These are phyloP conservation scores for Letharia columbiana DNA, from an alignment of 495 filamentous ascomycete species.

Conservation along the genomic window DNA sequence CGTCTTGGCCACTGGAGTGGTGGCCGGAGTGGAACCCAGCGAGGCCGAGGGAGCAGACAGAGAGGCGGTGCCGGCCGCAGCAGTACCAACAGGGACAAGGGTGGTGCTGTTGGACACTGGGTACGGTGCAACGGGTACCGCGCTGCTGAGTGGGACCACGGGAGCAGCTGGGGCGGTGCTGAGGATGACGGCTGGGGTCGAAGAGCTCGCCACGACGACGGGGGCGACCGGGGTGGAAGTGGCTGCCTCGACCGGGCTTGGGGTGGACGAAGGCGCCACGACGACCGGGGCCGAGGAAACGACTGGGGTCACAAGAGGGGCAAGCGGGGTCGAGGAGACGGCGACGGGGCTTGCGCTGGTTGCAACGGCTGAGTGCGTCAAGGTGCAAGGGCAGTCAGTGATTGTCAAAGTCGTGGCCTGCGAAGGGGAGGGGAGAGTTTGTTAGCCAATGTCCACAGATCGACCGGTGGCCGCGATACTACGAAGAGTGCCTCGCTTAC, in stretches of 20 bases:
- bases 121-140: conserved; percentile 4
- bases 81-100: conserved; percentile 16
- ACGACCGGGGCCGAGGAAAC: too few species aligned
- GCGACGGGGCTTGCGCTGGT: conserved; percentile 11
- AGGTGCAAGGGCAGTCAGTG: conserved; percentile 33
- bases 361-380: conserved; percentile 24
- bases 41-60: conserved; percentile 14
- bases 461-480: background rate
- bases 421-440: background rate
- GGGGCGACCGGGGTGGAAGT: conserved; percentile 18
- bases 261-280: background rate
- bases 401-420: conserved; percentile 33
- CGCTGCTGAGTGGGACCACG: conserved; percentile 4
- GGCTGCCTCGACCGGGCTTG: background rate
- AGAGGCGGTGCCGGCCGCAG: conserved; percentile 14
- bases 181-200: conserved; percentile 11
- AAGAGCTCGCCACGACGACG: background rate
- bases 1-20: background rate
- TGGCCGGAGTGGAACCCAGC: background rate
- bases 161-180: conserved; percentile 13
- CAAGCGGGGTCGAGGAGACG: background rate
- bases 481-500: conserved; percentile 34
- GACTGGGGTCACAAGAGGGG: too few species aligned
- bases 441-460: conserved; percentile 9
- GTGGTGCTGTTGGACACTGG: conserved; percentile 7